Conservation (phyloP, 352 stramenopile species). For the Thalassiosira sp. region DNA sequence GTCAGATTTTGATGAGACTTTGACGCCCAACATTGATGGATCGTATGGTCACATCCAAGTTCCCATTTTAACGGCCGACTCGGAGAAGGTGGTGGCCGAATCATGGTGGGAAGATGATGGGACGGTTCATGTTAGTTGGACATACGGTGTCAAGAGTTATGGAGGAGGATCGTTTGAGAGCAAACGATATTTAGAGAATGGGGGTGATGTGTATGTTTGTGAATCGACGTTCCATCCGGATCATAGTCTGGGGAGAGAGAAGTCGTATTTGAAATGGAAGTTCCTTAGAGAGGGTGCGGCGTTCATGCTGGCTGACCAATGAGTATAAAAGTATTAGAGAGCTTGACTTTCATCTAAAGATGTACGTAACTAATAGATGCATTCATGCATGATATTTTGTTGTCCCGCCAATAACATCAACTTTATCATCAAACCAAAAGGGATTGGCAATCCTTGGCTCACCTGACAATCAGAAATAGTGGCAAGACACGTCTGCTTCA, state of each 20-base stretch:
- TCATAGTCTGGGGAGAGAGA: slow-evolving; percentile 31
- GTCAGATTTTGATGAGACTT: slow-evolving; percentile 47
- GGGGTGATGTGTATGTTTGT: slow-evolving; percentile 59
- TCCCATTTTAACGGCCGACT: slow-evolving; percentile 70
- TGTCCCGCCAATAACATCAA: too few species aligned
- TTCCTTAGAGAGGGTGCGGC: slow-evolving; percentile 54
- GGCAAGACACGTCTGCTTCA: too few species aligned
- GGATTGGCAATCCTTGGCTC: too few species aligned
- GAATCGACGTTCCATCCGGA: slow-evolving; percentile 63
- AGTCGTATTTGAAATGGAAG: slow-evolving; percentile 50
- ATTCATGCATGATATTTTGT: too few species aligned
- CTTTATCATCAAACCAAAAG: too few species aligned
- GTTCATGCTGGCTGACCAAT: slow-evolving; percentile 19
- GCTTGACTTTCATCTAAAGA: too few species aligned
- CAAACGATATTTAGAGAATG: slow-evolving; percentile 60
- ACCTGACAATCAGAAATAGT: too few species aligned
- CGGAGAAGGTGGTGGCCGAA: slow-evolving; percentile 69
- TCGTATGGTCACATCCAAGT: slow-evolving; percentile 47
- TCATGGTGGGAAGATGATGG: slow-evolving; percentile 78
- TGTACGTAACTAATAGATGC: too few species aligned
- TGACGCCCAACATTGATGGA: slow-evolving; percentile 34
- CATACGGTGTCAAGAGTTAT: slow-evolving; percentile 70
- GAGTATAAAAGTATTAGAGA: too few species aligned
- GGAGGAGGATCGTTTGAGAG: slow-evolving; percentile 62
- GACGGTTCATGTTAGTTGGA: slow-evolving; percentile 65